Evolutionary conservation across 345 rosid species (phyloP), one percentile per base, ranked within the genome.

Genomic region (Brassica carinata): DNA sequence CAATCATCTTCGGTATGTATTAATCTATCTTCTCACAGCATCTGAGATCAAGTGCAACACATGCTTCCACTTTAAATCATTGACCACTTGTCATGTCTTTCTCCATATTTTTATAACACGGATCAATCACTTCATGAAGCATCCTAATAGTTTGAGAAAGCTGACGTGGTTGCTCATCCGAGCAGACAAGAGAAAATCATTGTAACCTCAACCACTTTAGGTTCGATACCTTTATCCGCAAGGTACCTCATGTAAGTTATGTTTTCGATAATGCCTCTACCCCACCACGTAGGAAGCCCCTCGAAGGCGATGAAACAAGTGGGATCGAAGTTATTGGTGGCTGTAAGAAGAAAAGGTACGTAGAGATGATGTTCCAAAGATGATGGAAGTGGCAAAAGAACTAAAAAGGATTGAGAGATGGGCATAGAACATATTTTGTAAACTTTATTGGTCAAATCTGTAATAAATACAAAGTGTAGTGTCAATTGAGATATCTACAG

Each of bases 1-100:
- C 73, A 15, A 79, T 73, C 82, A 79, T 79, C 55, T 73, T 73
- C n/a, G 82, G 82, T 59, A 73, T 73, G 53, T 73, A 66, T 78
- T 65, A 67, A 38, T 57, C 72, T 18, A 55, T 43, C 23, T 15
- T 13, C 45, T 72, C 69, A 3, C 82, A 79, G 18, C 77, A 78
- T 17, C 77, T 78, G 48, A 72, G 11, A 2, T 74, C 0, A 64
- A 55, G 69, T 68, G 74, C 55, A 79, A 38, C 7, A 8, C 75
- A 72, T 34, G 73, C 67, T 55, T 72, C 11, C 75, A 67, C 3
- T 17, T 23, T 45, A 40, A 43, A 11, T 43, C 51, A 11, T 43
- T 10, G 51, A 43, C 51, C 51, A 43, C 51, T 43, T 43, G 51
- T 38, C 30, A 72, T 36, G 15, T 78, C 72, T 36, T 64, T 19